phyloP scores from a whole-genome alignment of 495 filamentous ascomycete species.

The Xylaria palmicola region DNA sequence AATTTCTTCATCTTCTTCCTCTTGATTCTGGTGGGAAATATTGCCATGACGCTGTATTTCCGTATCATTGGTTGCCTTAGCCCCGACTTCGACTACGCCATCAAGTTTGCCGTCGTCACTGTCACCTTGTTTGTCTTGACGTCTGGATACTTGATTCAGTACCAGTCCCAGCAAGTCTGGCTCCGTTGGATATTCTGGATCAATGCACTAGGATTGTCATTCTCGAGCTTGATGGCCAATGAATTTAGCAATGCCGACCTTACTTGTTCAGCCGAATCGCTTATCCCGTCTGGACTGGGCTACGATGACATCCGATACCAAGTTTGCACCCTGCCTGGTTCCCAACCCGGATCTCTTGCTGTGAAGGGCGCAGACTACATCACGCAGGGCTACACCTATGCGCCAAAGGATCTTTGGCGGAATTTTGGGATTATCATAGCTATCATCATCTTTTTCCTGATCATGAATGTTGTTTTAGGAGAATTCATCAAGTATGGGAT shows the following conservation, averaged over 20 bases:
- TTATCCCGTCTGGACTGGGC: slow-evolving; percentile 63
- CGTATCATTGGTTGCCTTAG: slow-evolving; percentile 74
- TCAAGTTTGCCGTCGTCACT: slow-evolving; percentile 72
- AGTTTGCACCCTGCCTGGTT: slow-evolving; percentile 71
- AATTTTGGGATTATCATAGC: slow-evolving; percentile 74
- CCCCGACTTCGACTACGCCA: slow-evolving; percentile 82
- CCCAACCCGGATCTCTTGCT: slow-evolving; percentile 56
- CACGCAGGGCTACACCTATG: slow-evolving; percentile 61
- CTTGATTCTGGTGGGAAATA: slow-evolving; percentile 66
- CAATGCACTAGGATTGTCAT: slow-evolving; percentile 73
- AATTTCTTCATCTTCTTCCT: slow-evolving; percentile 80
- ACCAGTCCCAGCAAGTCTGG: slow-evolving; percentile 67
- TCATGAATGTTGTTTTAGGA: slow-evolving; percentile 67
- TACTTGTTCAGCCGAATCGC: slow-evolving; percentile 59
- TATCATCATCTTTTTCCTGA: slow-evolving; percentile 66
- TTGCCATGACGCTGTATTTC: slow-evolving; percentile 79
- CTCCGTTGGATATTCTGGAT: slow-evolving; percentile 80
- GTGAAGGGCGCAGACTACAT: slow-evolving; percentile 65
- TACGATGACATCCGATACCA: slow-evolving; percentile 68
- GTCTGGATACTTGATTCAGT: slow-evolving; percentile 78
- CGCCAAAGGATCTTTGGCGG: slow-evolving; percentile 62
- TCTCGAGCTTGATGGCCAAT: slow-evolving; percentile 77
- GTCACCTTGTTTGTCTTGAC: slow-evolving; percentile 80
- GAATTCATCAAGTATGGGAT: slow-evolving; percentile 75
- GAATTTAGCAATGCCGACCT: slow-evolving; percentile 68